phyloP scores from a whole-genome alignment of 768 basidiomycete species.

The Russula brevipes region DNA sequence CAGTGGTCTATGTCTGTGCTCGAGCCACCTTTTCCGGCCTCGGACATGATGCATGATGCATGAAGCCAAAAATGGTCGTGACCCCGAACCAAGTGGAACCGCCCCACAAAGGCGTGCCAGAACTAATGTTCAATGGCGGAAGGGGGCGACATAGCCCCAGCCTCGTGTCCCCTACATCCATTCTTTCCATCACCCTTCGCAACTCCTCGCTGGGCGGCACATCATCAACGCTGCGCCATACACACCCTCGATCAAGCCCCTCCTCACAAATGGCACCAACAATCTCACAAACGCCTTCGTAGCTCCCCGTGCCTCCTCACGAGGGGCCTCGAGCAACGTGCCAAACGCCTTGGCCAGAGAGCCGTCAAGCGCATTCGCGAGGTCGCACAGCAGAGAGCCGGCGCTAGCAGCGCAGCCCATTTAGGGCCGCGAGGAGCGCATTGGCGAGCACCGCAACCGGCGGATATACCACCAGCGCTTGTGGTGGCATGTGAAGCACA shows the following conservation, averaged over 20 bases:
- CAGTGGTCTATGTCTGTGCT: too few relatives aligned
- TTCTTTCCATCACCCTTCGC: slow-evolving; percentile 6
- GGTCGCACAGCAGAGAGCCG: slow-evolving; percentile 51
- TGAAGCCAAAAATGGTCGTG: too few relatives aligned
- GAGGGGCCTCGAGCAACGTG: slow-evolving; percentile 37
- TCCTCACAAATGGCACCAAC: slow-evolving; percentile 64
- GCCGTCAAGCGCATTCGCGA: slow-evolving; percentile 47
- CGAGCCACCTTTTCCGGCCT: too few relatives aligned
- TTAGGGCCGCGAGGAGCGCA: slow-evolving; percentile 64
- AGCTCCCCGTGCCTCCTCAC: slow-evolving; percentile 32
- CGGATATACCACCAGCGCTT: slow-evolving; percentile 64
- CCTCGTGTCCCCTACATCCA: slow-evolving; percentile 6
- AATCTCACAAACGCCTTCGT: slow-evolving; percentile 56
- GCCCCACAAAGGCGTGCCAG: too few relatives aligned
- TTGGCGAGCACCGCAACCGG: slow-evolving; percentile 71
- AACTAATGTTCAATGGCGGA: neutral
- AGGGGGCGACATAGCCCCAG: neutral
- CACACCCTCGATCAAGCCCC: slow-evolving; percentile 70
- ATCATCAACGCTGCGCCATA: slow-evolving; percentile 38
- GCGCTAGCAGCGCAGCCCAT: slow-evolving; percentile 80
- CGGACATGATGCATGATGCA: too few relatives aligned
- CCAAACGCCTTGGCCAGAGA: slow-evolving; percentile 45
- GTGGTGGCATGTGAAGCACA: slow-evolving; percentile 56
- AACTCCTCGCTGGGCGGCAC: slow-evolving; percentile 5
- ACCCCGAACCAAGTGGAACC: too few relatives aligned